Percentiles rank a stretch among this genome's conserved stretches.
Evolutionary conservation across 2,329 filamentous ascomycete species (phyloP).

Genomic region (Trichoderma arundinaceum): DNA sequence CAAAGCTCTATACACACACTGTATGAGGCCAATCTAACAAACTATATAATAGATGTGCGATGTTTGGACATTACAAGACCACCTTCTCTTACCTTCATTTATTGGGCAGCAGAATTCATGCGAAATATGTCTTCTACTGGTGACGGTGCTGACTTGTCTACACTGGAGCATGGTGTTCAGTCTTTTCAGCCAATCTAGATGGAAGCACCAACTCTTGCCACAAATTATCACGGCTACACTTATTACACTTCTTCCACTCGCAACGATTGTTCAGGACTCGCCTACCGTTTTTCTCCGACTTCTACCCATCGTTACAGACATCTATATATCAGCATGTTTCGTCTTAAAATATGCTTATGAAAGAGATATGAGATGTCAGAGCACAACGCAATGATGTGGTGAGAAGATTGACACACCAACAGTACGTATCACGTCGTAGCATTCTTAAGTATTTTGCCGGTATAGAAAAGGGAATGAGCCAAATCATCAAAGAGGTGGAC

Average conservation of each 20-base stretch:
- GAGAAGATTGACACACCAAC: no score
- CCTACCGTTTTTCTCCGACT: not conserved
- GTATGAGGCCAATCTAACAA: not conserved
- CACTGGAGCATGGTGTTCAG: conserved; percentile 14
- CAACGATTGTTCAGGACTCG: not conserved
- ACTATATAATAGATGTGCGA: not conserved
- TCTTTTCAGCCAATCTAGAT: not conserved
- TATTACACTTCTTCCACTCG: not conserved
- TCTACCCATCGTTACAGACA: conserved; percentile 1
- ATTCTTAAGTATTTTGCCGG: no score
- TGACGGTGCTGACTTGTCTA: not conserved
- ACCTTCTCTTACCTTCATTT: not conserved
- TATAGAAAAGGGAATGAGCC: no score
- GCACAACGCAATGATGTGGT: no score
- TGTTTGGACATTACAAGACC: not conserved
- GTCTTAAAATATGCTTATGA: conserved; percentile 48
- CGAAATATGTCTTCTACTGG: not conserved
- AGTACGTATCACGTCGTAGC: no score
- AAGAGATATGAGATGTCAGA: not conserved
- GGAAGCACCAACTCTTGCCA: not conserved
- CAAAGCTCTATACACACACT: not conserved
- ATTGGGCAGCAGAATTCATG: not conserved
- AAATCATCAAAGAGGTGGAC: no score
- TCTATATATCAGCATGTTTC: not conserved
- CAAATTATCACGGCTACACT: not conserved